Percentiles rank a stretch among this genome's conserved stretches.
These are phyloP conservation scores for Prunus fruticosa DNA, from an alignment of 306 rosid species.

Conservation along the genomic window DNA sequence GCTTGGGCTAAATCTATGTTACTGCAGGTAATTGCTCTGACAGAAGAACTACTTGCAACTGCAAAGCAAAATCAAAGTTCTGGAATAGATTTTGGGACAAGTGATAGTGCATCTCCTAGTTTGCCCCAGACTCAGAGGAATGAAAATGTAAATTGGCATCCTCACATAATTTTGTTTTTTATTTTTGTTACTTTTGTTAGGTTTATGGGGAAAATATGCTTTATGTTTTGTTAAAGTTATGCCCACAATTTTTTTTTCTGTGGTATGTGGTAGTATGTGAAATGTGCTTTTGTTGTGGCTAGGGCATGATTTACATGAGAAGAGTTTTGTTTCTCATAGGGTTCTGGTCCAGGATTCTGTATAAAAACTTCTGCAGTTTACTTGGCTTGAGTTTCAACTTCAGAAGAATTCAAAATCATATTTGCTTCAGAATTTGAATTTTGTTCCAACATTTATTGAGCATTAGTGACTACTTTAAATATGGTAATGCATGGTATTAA, in stretches of 20 bases:
- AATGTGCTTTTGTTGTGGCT: neutral
- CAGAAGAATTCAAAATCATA: neutral
- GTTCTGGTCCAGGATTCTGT: neutral
- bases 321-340: neutral
- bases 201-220: neutral
- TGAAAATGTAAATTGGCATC: constrained; percentile 36
- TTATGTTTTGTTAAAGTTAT: neutral
- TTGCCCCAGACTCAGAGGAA: constrained; percentile 38
- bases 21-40: constrained; percentile 83
- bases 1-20: constrained; percentile 45
- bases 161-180: neutral
- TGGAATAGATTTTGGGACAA: constrained; percentile 37
- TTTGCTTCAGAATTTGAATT: neutral
- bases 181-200: neutral
- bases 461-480: neutral
- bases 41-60: constrained; percentile 86
- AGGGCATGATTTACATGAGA: neutral
- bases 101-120: constrained; percentile 41
- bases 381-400: neutral
- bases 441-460: neutral
- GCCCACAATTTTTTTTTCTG: no score
- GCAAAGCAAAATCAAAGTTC: constrained; percentile 72
- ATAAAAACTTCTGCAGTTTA: neutral
- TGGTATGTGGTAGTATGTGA: neutral
- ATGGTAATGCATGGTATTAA: neutral